Evolutionary conservation across 2,329 filamentous ascomycete genomes (phyloP), one percentile per base, ranked within the genome.

Genomic region (Colletotrichum falcatum): DNA sequence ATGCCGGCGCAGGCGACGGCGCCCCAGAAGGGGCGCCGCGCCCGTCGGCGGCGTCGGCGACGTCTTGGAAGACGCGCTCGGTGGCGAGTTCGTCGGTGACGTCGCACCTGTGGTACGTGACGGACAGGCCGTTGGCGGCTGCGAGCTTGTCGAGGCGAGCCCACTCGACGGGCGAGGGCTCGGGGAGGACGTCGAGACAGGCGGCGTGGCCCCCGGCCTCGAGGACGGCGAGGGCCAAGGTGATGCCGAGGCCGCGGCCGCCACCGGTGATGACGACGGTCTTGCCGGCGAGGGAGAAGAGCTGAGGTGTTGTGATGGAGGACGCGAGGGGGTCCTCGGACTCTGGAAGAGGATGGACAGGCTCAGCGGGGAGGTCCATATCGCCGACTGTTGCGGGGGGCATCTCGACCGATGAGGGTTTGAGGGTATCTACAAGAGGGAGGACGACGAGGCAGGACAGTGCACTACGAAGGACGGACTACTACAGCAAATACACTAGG

Each of bases 261-360:
- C 83, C 86, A 8, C 86, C 86, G 1, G 86, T 88, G 51, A 88
- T 85, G 44, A 80, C 81, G 30, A 83, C 78, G 0, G 83, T 86
- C 72, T 80, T 81, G 51, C 79, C 79, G 51, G 78, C 76, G 12
- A 87, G 82, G 5, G 84, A 85, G 74, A 87, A 85, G 42, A 84
- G 80, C 9, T 77, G 77, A 44, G 71, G 71, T 8, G 75, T 76
- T 5, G 77, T 61, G 12, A 74, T 61, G 49, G 72, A 75, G 65
- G 75, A 76, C 49, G 79, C 73, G 7, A 79, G 77, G 12, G 79
- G 78, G 55, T 78, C 75, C 42, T 73, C 75, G 0, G 77, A 77
- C 58, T 80, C 77, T 11, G 79, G 78, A 16, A 69, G 61, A 11
- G 71, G 71, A 20, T 66, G 61, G 44, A 77, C 72, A 20, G 70